Percentiles rank a stretch among this genome's conserved stretches.
Conservation (phyloP, 352 stramenopile genomes). For the Pythium phragmiticola region DNA sequence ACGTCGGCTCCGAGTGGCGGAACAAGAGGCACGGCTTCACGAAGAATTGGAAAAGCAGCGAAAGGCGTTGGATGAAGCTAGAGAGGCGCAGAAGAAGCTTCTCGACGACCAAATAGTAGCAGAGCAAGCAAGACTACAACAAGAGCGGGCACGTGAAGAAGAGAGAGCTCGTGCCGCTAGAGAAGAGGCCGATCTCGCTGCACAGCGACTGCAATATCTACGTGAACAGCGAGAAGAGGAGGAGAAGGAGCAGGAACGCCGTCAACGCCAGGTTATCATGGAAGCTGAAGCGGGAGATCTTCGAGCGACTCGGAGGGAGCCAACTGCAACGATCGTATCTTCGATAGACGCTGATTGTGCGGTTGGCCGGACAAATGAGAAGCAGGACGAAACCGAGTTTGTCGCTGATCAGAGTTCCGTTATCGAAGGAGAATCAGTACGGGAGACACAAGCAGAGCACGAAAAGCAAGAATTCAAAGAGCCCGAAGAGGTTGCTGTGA, state of each 20-base stretch:
- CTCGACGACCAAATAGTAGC: constrained; percentile 26
- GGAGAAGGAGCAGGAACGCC: background rate
- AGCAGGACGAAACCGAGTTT: background rate
- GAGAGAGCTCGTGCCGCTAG: constrained; percentile 26
- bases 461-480: background rate
- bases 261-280: background rate
- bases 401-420: background rate
- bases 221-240: constrained; percentile 30
- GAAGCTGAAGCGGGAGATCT: background rate
- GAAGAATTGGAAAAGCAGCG: constrained; percentile 36
- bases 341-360: background rate
- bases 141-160: constrained; percentile 16
- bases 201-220: constrained; percentile 19
- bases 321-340: background rate
- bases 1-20: constrained; percentile 23
- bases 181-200: constrained; percentile 25
- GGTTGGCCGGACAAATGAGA: background rate
- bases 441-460: background rate
- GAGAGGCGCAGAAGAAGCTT: constrained; percentile 31
- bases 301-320: background rate
- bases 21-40: constrained; percentile 37
- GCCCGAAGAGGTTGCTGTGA: background rate
- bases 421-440: background rate
- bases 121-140: constrained; percentile 22
- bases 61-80: constrained; percentile 32